Evolutionary conservation across 768 basidiomycete species (phyloP), one percentile per base, ranked within the genome.

Genomic region (Agaricus subrufescens): DNA sequence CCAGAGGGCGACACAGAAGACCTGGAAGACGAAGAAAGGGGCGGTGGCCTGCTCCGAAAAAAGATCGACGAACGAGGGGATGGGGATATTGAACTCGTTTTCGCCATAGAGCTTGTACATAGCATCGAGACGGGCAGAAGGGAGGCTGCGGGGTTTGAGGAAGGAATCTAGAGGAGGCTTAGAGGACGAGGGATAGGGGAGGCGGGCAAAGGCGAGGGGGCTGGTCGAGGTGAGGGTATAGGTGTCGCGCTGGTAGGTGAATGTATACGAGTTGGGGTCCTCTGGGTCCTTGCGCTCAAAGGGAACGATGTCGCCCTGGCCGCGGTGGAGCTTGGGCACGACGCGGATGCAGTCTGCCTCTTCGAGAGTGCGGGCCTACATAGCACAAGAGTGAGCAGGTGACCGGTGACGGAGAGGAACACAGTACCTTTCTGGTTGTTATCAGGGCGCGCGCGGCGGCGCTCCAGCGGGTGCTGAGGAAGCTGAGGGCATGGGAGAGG

Each of bases 1-100:
- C 97, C 97, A 99, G 9, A 99, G 75, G 0, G 91, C 94, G 1
- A 98, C 97, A 60, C 97, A 98, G 73, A 99, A 98, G 15, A 98
- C 73, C 72, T 99, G 97, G 73, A 99, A 99, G 27, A 99, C 97
- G 71, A 99, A 99, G 81, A 99, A 99, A 0, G 97, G 97, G 0
- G 97, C 97, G 4, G 94, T 95, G 1, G 96, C 94, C 66, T 99
- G 97, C 74, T 99, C 97, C 25, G 75, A 79, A 62, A 99, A 98
- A 37, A 99, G 82, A 61, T 94, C 91, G 9, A 81, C 79, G 67
- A 99, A 99, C 1, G 90, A 89, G 6, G 97, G 97, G 42, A 99
- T 91, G 2, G 97, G 97, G 60, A 99, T 98, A 67, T 97, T 85
- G 73, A 98, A 98, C 65, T 92, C 90, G 72, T 99, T 99, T 62